A percentile compares a stretch with the other conserved stretches of the same genome.
Evolutionary conservation across 192 early-diverging fungal genomes (phyloP).

Genomic region (Obelidium mucronatum): DNA sequence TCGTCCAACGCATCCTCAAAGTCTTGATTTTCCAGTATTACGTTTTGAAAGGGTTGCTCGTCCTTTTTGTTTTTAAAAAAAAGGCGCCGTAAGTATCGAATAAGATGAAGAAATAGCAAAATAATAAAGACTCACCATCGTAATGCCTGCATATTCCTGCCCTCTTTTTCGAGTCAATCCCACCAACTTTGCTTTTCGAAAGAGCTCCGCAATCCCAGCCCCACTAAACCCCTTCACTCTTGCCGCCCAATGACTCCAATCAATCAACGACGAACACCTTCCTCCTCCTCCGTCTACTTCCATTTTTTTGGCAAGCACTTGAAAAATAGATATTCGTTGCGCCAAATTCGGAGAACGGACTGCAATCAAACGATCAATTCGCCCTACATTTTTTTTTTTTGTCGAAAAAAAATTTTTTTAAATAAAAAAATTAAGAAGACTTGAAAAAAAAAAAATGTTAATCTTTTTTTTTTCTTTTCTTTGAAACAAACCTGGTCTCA

Average conservation of each 20-base stretch:
- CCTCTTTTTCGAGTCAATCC: neutral
- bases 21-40: neutral
- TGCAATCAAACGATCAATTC: slow-evolving; percentile 80
- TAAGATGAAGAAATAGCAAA: too few species aligned
- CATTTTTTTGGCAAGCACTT: slow-evolving; percentile 45
- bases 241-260: slow-evolving; percentile 5
- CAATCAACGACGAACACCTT: too few species aligned
- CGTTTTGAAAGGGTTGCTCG: too few species aligned
- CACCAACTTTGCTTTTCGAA: slow-evolving; percentile 8
- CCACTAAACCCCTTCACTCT: slow-evolving; percentile 6
- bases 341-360: slow-evolving; percentile 67
- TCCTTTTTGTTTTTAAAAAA: too few species aligned
- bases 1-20: neutral
- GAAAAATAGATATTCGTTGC: slow-evolving; percentile 73
- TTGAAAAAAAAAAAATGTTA: neutral
- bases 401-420: too few species aligned
- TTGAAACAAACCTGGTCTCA: slow-evolving; percentile 70
- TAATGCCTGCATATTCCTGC: neutral
- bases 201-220: slow-evolving; percentile 17
- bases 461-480: too few species aligned
- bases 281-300: neutral
- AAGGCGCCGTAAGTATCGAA: too few species aligned
- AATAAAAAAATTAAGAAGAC: too few species aligned
- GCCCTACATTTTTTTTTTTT: slow-evolving; percentile 49
- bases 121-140: too few species aligned